Evolutionary conservation across 225 moss, liverwort and hornwort species (phyloP).

Genomic region (Rhytidiadelphus loreus): DNA sequence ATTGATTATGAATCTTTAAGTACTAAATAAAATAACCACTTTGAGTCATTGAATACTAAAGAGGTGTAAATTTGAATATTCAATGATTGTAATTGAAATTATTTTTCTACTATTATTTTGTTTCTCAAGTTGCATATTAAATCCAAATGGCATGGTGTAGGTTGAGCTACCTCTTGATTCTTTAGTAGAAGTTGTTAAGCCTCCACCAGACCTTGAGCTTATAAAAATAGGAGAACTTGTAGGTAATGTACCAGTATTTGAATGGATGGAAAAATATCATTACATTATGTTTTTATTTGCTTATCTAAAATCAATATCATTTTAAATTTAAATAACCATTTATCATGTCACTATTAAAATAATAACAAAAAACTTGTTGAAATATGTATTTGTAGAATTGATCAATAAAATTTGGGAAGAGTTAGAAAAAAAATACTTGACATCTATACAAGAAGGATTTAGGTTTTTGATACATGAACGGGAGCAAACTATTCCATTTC

Average conservation of each 20-base stretch:
- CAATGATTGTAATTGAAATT: background rate
- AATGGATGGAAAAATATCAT: background rate
- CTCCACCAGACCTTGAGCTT: background rate
- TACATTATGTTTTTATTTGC: background rate
- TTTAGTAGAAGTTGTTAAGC: background rate
- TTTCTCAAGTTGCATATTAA: background rate
- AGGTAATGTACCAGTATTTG: background rate
- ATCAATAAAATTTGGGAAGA: constrained; percentile 44
- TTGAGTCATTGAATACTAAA: background rate
- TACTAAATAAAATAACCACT: background rate
- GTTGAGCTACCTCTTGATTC: background rate
- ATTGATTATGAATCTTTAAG: background rate
- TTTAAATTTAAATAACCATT: no score
- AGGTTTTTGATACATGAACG: constrained; percentile 40
- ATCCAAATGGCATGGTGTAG: background rate
- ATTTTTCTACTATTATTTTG: background rate
- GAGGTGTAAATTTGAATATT: accelerated
- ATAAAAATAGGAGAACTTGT: background rate
- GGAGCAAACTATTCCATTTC: constrained; percentile 32
- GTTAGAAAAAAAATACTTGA: constrained; percentile 55
- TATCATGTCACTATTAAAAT: background rate
- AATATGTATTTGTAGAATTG: constrained; percentile 3
- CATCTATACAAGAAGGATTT: constrained; percentile 47
- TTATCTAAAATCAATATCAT: background rate
- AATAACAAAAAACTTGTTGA: background rate